Conservation (phyloP, 2,329 filamentous ascomycete species). For the Huntiella bhutanensis region DNA sequence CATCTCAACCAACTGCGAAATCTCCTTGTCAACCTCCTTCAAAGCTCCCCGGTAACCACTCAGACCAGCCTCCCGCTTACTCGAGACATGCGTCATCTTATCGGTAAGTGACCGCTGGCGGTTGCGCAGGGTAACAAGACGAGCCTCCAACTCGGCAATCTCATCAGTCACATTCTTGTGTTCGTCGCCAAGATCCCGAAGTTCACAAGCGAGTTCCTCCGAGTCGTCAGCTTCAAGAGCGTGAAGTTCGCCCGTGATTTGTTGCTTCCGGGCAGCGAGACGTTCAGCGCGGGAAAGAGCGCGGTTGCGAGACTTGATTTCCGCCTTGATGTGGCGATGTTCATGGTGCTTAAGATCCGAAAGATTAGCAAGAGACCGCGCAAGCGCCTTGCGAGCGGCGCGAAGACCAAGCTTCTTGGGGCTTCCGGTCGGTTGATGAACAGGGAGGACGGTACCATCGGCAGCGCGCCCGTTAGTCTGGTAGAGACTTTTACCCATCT, state of each 20-base stretch:
- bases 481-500: conserved; percentile 25
- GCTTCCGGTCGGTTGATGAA: conserved; percentile 31
- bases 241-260: conserved; percentile 32
- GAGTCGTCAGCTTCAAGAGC: conserved; percentile 35
- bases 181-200: conserved; percentile 39
- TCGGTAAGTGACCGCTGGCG: conserved; percentile 39
- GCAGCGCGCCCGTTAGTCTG: conserved; percentile 20
- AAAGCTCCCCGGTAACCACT: conserved; percentile 53
- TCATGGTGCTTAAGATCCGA: conserved; percentile 50
- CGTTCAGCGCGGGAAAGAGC: conserved; percentile 38
- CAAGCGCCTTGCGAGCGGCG: conserved; percentile 45
- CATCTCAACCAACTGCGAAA: conserved; percentile 37
- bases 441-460: conserved; percentile 36
- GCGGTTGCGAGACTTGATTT: conserved; percentile 35
- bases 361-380: conserved; percentile 42
- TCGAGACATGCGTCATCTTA: conserved; percentile 43
- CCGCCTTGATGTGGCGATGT: conserved; percentile 36
- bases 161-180: conserved; percentile 35
- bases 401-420: conserved; percentile 35
- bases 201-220: conserved; percentile 39
- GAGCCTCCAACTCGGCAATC: conserved; percentile 46
- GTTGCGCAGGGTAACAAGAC: conserved; percentile 40
- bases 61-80: conserved; percentile 48
- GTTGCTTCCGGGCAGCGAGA: conserved; percentile 30
- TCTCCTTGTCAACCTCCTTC: conserved; percentile 43